A percentile compares a stretch with the other conserved stretches of the same genome.
Conservation (phyloP, 2,329 filamentous ascomycete species). For the Xylaria sp. region DNA sequence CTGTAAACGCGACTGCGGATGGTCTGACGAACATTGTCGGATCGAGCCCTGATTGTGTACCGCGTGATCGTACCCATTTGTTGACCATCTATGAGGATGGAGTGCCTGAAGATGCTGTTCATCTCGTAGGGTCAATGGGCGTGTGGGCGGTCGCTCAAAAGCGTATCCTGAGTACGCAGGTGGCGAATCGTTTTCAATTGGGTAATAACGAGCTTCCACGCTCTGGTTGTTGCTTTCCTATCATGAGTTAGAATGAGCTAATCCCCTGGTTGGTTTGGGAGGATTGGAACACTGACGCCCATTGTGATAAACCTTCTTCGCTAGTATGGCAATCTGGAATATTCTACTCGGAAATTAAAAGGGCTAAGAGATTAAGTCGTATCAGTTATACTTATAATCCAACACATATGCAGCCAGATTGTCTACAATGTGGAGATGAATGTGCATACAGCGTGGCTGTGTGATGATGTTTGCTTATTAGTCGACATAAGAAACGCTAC, state of each 20-base stretch:
- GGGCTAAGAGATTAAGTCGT: not conserved
- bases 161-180: slow-evolving; percentile 12
- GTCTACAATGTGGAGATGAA: not conserved
- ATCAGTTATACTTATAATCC: not conserved
- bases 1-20: not conserved
- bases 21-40: not conserved
- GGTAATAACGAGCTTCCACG: not conserved
- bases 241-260: not conserved
- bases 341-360: not conserved
- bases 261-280: not conserved
- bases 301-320: not conserved
- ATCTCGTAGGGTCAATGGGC: not conserved
- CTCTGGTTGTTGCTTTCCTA: not conserved
- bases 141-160: not conserved
- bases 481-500: not conserved
- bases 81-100: not conserved
- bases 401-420: not conserved
- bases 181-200: slow-evolving; percentile 5
- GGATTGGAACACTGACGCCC: not conserved
- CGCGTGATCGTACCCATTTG: not conserved
- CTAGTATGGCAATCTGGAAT: not conserved
- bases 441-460: slow-evolving; percentile 4
- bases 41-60: not conserved
- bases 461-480: slow-evolving; percentile 3
- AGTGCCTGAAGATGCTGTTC: not conserved